A percentile compares a stretch with the other conserved stretches of the same genome.
These are phyloP conservation scores for Xylariaceae sp. DNA, from an alignment of 2,329 filamentous ascomycete genomes.

Conservation along the genomic window DNA sequence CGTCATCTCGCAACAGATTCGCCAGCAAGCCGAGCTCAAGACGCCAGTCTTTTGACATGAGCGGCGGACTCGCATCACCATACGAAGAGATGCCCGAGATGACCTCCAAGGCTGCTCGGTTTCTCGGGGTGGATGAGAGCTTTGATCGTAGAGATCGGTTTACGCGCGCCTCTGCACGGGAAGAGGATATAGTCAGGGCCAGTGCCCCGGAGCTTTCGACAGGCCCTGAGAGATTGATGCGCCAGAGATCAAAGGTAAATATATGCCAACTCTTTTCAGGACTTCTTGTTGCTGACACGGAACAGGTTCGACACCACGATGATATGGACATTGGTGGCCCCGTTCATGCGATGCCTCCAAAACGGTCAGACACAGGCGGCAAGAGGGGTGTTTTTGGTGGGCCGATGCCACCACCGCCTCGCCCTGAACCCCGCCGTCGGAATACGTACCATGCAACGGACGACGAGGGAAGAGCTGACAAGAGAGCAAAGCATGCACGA, in stretches of 20 bases:
- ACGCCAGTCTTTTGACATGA: slow-evolving; percentile 62
- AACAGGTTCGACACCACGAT: slow-evolving; percentile 48
- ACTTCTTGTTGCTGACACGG: slow-evolving; percentile 16
- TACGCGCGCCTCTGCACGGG: slow-evolving; percentile 36
- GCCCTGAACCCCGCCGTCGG: slow-evolving; percentile 45
- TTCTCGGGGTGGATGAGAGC: slow-evolving; percentile 56
- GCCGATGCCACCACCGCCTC: slow-evolving; percentile 42
- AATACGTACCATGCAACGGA: slow-evolving; percentile 47
- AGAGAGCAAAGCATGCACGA: slow-evolving; percentile 34
- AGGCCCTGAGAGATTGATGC: slow-evolving; percentile 43
- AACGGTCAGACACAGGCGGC: slow-evolving; percentile 56
- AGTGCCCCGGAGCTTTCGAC: slow-evolving; percentile 37
- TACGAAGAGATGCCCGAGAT: slow-evolving; percentile 63
- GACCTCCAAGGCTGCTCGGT: slow-evolving; percentile 70
- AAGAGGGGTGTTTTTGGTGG: slow-evolving; percentile 62
- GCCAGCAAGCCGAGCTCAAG: slow-evolving; percentile 56
- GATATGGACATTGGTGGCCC: slow-evolving; percentile 48
- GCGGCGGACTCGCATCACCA: slow-evolving; percentile 62
- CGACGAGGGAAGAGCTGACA: slow-evolving; percentile 41
- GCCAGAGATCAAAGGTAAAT: slow-evolving; percentile 42
- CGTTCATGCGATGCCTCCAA: slow-evolving; percentile 48
- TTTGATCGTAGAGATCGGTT: slow-evolving; percentile 45
- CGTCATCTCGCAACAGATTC: slow-evolving; percentile 62
- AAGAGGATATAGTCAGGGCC: slow-evolving; percentile 49
- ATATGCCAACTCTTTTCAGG: slow-evolving; percentile 29